Evolutionary conservation across 2,329 filamentous ascomycete genomes (phyloP), one percentile per base, ranked within the genome.

Genomic region (Aspergillus viridinutans): DNA sequence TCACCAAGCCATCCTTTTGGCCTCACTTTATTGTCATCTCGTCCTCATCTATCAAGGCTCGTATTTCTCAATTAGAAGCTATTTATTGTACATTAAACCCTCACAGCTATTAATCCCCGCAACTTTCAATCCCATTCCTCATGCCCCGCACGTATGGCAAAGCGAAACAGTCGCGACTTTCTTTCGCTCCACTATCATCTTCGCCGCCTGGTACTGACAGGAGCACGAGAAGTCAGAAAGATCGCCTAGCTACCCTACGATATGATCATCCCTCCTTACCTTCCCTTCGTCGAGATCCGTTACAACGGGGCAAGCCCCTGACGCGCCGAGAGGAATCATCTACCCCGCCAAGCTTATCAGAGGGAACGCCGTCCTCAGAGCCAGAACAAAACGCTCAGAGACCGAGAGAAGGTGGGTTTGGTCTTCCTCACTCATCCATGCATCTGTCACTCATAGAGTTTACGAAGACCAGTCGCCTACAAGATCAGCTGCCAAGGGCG

Each of bases 111-210:
- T 45, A 21, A 14, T 14, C 28, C 28, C 29, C 12, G 4, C 20
- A 26, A 20, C 17, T 25, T 51, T 32, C n/a, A 20, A 53, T 50
- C 32, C 54, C 50, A 53, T 51, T 56, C 51, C 51, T 26, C 10
- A 73, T 73, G 71, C 67, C 71, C 58, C 68, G 69, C 63, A 69
- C 63, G 52, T 60, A 64, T 48, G 61, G 61, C 48, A 72, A 71
- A 60, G 60, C 58, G 52, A 74, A 74, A 62, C 77, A 79, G 64
- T 75, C 76, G 52, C 74, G 73, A 50, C 70, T 79, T 42, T 62
- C 73, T n/a, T 78, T 79, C 61, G 69, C 73, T 10, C 65, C 76
- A 23, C 54, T 72, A 14, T 57, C 68, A 32, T 66, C 71, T 12
- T 61, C 69, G 1, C 66, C 72, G 6, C 61, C 65, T 6, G 65